These are phyloP conservation scores for Malassezia cuniculi DNA, from an alignment of 1,284 basidiomycete genomes.

Conservation along the genomic window DNA sequence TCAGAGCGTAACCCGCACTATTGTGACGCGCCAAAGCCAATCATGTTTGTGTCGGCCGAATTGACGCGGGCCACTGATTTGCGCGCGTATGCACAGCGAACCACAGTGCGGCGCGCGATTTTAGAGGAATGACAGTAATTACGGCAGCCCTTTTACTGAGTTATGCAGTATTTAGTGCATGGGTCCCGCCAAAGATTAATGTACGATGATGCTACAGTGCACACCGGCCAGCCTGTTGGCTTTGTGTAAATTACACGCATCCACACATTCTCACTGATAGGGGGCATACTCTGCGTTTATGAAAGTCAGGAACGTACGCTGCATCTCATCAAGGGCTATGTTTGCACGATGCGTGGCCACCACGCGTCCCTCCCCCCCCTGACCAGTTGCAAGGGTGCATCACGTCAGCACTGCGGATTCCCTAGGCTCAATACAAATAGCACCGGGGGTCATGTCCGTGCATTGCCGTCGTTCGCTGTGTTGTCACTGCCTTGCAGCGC, in stretches of 20 bases:
- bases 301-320: constrained; percentile 10
- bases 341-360: no score
- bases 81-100: background rate
- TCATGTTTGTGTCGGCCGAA: background rate
- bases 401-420: no score
- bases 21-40: background rate
- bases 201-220: constrained; percentile 12
- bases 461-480: no score
- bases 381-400: no score
- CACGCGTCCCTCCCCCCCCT: no score
- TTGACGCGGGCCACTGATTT: background rate
- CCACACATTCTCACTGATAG: constrained; percentile 13
- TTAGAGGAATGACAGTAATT: constrained; percentile 13
- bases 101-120: constrained; percentile 13
- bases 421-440: no score
- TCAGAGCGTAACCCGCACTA: background rate
- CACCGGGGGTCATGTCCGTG: no score
- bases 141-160: constrained; percentile 7
- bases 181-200: constrained; percentile 13
- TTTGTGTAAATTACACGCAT: constrained; percentile 15
- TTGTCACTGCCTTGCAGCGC: no score
- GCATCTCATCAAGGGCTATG: constrained; percentile 6
- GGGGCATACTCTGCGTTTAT: constrained; percentile 14
- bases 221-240: constrained; percentile 15
- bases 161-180: constrained; percentile 16